phyloP scores from a whole-genome alignment of 1,284 basidiomycete genomes.

The Ustilago esculenta region DNA sequence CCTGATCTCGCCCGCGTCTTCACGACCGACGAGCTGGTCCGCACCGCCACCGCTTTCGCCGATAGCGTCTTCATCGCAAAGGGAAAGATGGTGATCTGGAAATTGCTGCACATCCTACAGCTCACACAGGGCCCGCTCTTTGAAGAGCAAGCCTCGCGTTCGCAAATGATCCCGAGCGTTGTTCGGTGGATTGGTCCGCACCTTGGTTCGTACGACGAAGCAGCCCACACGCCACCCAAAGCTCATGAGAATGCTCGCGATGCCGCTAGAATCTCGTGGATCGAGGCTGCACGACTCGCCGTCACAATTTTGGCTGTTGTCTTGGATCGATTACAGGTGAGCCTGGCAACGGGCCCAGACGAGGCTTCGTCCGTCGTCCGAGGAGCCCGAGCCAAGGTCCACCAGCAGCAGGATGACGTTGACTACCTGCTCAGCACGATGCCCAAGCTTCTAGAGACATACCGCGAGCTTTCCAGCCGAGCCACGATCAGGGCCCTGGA shows the following conservation, averaged over 20 bases:
- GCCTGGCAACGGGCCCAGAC: constrained; percentile 11
- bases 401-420: constrained; percentile 90
- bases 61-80: constrained; percentile 81
- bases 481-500: constrained; percentile 78
- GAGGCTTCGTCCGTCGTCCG: constrained; percentile 1
- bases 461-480: constrained; percentile 80
- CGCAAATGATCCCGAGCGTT: constrained; percentile 84
- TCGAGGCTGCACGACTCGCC: constrained; percentile 83
- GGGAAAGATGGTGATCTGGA: constrained; percentile 89
- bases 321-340: constrained; percentile 82
- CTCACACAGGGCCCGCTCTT: constrained; percentile 88
- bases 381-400: constrained; percentile 13
- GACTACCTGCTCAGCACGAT: constrained; percentile 87
- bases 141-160: constrained; percentile 80
- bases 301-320: constrained; percentile 76
- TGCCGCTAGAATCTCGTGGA: constrained; percentile 82
- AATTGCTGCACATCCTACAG: constrained; percentile 90
- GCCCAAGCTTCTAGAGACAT: constrained; percentile 86
- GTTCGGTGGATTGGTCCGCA: constrained; percentile 94
- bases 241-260: constrained; percentile 51
- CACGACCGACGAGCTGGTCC: constrained; percentile 56
- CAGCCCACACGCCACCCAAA: constrained; percentile 19
- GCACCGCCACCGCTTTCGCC: constrained; percentile 80
- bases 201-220: constrained; percentile 83
- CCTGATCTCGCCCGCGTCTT: constrained; percentile 74